Percentiles rank a stretch among this genome's conserved stretches.
Conservation (phyloP, 768 basidiomycete genomes). For the Amanita rubescens region DNA sequence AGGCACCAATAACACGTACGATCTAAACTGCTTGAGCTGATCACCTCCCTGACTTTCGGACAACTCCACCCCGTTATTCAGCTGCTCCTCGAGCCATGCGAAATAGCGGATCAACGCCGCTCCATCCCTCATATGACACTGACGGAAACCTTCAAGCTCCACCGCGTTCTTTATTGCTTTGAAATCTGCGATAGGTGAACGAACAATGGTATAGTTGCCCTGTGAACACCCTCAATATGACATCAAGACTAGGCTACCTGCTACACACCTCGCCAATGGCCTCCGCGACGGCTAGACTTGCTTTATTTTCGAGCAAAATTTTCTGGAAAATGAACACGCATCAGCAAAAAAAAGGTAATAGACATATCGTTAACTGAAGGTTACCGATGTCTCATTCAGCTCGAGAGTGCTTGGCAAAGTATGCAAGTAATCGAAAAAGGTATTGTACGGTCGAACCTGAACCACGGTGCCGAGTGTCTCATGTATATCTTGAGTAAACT, state of each 20-base stretch:
- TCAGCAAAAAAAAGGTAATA: neutral
- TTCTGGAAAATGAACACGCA: conserved; percentile 35
- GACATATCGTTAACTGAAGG: conserved; percentile 5
- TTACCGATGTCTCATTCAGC: conserved; percentile 26
- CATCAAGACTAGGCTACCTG: conserved; percentile 1
- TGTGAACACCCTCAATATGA: conserved; percentile 14
- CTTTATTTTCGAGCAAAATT: conserved; percentile 68
- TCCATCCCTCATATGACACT: conserved; percentile 85
- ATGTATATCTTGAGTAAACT: conserved; percentile 35
- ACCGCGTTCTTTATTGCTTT: conserved; percentile 76
- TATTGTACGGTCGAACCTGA: conserved; percentile 61
- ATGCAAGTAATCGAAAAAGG: conserved; percentile 59
- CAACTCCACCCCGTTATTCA: conserved; percentile 51
- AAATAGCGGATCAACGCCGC: conserved; percentile 85
- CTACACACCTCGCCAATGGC: conserved; percentile 60
- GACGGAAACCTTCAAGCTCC: conserved; percentile 87
- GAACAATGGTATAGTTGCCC: conserved; percentile 52
- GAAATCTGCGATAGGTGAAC: conserved; percentile 71
- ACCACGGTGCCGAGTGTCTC: conserved; percentile 51
- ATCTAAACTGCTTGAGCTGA: conserved; percentile 71
- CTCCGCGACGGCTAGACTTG: conserved; percentile 75
- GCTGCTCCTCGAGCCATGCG: conserved; percentile 86
- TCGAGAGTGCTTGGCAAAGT: conserved; percentile 31
- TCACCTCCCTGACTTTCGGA: conserved; percentile 79
- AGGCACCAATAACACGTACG: conserved; percentile 38